Base-by-base conservation (phyloP, 1,139 yeast species). In the Suhomyces terraborum region DNA sequence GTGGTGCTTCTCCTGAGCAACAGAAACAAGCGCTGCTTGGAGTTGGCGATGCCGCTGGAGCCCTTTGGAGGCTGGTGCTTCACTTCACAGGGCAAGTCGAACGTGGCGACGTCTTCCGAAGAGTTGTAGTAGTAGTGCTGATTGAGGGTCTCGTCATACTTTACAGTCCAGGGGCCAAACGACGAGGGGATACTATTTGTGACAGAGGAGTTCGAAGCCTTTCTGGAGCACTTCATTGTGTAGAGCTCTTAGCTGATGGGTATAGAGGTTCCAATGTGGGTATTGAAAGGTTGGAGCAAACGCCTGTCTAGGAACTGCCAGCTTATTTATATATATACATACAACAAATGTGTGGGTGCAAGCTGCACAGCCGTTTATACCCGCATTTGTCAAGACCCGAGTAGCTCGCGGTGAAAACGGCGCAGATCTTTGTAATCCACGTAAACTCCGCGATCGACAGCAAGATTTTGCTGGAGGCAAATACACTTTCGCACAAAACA, bases 1-100 rank as follows among this genome's bases (percentile, higher is more conserved):
- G 24, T 7, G 27, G 22, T 29, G 20, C 20, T 24, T 14, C 45
- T 23, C 20, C 32, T 36, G 22, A 44, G 29, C 16, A 38, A 25
- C 40, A 35, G 42, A 28, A 36, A 34, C 2, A 40, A 35, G 17
- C 35, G 39, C 9, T 36, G 36, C 13, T 31, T 32, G 36, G 42
- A 24, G 41, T 22, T 24, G 8, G 18, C 24, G 23, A 26, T 43
- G 8, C 19, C 44, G 8, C 19, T 3, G 23, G 21, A 7, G n/a
- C n/a, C n/a, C n/a, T 12, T 34, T 16, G 25, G 7, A 40, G 26
- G 38, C 31, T 23, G 38, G 36, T 37, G 48, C 37, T 59, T 59
- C 6, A 72, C 77, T 50, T 72, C 77, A 44, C 66, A 59, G 3
- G 77, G 77, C 31, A 60, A 59, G 48, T 72, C 77, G 47, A 69